Percentiles rank a stretch among this genome's conserved stretches.
Evolutionary conservation across 78 protist genomes (phyloP).

Genomic region (Blattamonas nauphoetae): DNA sequence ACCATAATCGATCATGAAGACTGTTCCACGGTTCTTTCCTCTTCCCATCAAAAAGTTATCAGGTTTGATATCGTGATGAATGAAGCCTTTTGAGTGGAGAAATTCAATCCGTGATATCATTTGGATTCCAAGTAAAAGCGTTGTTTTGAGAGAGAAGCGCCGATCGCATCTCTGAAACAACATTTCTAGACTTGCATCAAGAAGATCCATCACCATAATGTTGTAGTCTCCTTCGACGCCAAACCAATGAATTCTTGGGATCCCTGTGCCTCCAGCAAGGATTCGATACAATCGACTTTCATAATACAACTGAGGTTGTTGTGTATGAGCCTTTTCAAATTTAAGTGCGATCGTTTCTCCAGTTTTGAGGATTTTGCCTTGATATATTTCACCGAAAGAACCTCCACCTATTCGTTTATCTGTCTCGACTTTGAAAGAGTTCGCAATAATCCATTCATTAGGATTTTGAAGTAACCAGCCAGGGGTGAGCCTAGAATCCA

Average conservation of each 20-base stretch:
- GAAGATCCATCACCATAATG: conserved; percentile 88
- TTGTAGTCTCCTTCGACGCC: conserved; percentile 94
- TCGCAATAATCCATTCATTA: too few relatives aligned
- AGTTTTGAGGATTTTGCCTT: neutral
- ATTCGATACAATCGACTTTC: conserved; percentile 45
- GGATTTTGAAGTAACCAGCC: too few relatives aligned
- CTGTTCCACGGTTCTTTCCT: too few relatives aligned
- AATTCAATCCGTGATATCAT: conserved; percentile 36
- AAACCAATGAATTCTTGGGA: conserved; percentile 87
- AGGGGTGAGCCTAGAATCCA: too few relatives aligned
- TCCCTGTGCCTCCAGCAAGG: conserved; percentile 57
- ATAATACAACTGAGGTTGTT: too few relatives aligned
- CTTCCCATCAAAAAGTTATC: conserved; percentile 90
- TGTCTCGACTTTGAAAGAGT: too few relatives aligned
- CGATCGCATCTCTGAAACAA: conserved; percentile 74
- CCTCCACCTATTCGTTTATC: conserved; percentile 3
- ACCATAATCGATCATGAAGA: conserved; percentile 89
- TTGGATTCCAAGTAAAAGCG: conserved; percentile 30
- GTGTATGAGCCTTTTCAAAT: too few relatives aligned
- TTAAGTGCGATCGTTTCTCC: too few relatives aligned
- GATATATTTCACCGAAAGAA: conserved; percentile 20
- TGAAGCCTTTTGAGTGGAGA: conserved; percentile 69
- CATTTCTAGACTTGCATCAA: conserved; percentile 91
- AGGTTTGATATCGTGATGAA: conserved; percentile 81
- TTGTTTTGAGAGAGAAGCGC: conserved; percentile 28